Evolutionary conservation across 805 yeast genomes (phyloP), one percentile per base, ranked within the genome.

Genomic region (Grigorovia transvaalensis): DNA sequence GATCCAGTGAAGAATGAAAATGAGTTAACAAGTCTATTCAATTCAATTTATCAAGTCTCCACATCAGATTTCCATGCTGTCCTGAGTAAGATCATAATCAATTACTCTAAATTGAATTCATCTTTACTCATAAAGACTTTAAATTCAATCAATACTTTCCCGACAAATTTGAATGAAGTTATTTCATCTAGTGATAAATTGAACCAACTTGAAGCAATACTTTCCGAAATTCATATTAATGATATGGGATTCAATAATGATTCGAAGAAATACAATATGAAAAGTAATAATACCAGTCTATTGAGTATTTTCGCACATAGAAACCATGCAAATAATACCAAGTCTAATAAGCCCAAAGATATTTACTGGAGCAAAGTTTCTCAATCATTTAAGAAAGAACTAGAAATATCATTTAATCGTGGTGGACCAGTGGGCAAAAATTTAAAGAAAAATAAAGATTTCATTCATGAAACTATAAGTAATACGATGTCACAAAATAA

Each of bases 401-500:
- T 65, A n/a, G 67, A 66, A 40, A 57, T 59, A 9, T 60, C 68
- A 2, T 59, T 50, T 48, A 64, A 56, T 35, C 59, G 70, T 53
- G 70, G 70, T 44, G 70, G 70, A 1, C 70, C 70, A 4, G 69
- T 66, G 1, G 69, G 70, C 5, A 66, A 66, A 53, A 53, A 63
- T 17, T 44, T 66, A 38, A 45, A 54, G 5, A 58, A 58, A 41
- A 63, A 63, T 48, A 54, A 56, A 20, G 53, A 53, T 8, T 44
- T 59, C 23, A 55, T 66, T 7, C 45, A 50, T 1, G 54, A 60
- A 27, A 50, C 64, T 15, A 59, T 66, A 13, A 55, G 51, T 6
- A 51, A 58, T n/a, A 53, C 44, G 30, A 57, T 59, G 60, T 51
- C 54, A 9, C 52, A 51, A 30, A 48, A 51, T 20, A 53, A 56